phyloP scores from a whole-genome alignment of 148 eudicot species.

The Spergularia marina region DNA sequence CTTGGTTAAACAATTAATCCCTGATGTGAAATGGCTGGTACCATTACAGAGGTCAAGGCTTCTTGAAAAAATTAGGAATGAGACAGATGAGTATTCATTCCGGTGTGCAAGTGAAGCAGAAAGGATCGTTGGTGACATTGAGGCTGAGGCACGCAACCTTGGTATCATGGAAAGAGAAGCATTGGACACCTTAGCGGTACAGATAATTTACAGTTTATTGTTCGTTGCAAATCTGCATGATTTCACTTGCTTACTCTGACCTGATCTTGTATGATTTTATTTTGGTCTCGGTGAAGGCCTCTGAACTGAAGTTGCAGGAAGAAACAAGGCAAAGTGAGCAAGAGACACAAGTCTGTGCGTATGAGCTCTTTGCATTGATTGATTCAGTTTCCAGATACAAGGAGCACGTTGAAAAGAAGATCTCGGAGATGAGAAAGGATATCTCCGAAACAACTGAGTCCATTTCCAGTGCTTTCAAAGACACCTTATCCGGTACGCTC shows the following conservation, averaged over 20 bases:
- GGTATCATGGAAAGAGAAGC: slow-evolving; percentile 62
- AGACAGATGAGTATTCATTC: slow-evolving; percentile 51
- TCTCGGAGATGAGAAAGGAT: slow-evolving; percentile 50
- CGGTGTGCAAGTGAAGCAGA: slow-evolving; percentile 65
- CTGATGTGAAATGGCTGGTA: slow-evolving; percentile 6
- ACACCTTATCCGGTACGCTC: slow-evolving; percentile 29
- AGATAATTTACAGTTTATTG: neutral
- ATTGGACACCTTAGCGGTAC: slow-evolving; percentile 65
- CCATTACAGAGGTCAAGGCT: slow-evolving; percentile 50
- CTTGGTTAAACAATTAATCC: slow-evolving; percentile 8
- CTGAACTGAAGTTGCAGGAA: slow-evolving; percentile 57
- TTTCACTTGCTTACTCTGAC: neutral
- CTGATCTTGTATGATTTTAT: neutral
- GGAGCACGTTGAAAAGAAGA: slow-evolving; percentile 58
- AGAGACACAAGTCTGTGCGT: slow-evolving; percentile 61
- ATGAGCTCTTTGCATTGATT: slow-evolving; percentile 58
- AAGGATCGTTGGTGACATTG: slow-evolving; percentile 41
- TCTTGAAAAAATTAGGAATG: slow-evolving; percentile 40
- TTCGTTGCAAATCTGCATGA: neutral
- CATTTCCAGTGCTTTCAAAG: slow-evolving; percentile 48
- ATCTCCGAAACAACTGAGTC: slow-evolving; percentile 44
- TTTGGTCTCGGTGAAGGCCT: slow-evolving; percentile 36
- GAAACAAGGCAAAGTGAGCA: slow-evolving; percentile 43
- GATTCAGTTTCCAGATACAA: slow-evolving; percentile 74
- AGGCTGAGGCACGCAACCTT: slow-evolving; percentile 48